Base-by-base conservation (phyloP, 2,329 filamentous ascomycete genomes). In the Rutstroemia sp. region DNA sequence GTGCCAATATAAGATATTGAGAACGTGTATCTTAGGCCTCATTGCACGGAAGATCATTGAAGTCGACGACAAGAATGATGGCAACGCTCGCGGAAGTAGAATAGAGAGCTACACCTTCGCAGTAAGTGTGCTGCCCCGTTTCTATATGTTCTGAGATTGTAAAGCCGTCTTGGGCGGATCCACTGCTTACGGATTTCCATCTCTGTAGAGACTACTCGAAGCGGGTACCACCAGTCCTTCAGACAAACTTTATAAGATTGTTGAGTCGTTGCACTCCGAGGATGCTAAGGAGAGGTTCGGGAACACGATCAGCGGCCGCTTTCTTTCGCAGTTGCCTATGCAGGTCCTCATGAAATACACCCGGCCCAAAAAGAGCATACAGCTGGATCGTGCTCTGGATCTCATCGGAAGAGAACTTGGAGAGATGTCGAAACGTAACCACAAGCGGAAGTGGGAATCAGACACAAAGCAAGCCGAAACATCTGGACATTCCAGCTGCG, bases 1-100 rank as follows among this genome's bases (percentile, higher is more conserved):
- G 17, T 54, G 64, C 2, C 63, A 65, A 39, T 70, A 69, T 53
- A 59, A 65, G 34, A 69, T 70, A n/a, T 34, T 70, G 4, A 58
- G 60, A 25, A 57, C 45, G 1, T 54, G 61, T 16, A 50, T 69
- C 1, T 57, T 65, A 9, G 59, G 61, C 7, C 58, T 69, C 3
- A 60, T 68, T 6, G 41, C 30, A 25, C 49, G 55, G 23, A 41
- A 58, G 0, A 53, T 63, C 5, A 63, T 68, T 37, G 17, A 16
- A 19, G 53, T 23, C 17, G 25, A 51, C 30, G 25, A 41, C 14
- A 41, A 41, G 14, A 14, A 17, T 6, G 16, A 16, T 41, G 17
- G 14, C 38, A 16, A 14, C 7, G 27, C 38, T 14, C 14, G 38
- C 9, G 38, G 38, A 3, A n/a, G 2, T 17, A 41, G 16, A 41